A percentile compares a stretch with the other conserved stretches of the same genome.
Evolutionary conservation across 768 basidiomycete species (phyloP).

Genomic region (Pulveroboletus ravenelii): DNA sequence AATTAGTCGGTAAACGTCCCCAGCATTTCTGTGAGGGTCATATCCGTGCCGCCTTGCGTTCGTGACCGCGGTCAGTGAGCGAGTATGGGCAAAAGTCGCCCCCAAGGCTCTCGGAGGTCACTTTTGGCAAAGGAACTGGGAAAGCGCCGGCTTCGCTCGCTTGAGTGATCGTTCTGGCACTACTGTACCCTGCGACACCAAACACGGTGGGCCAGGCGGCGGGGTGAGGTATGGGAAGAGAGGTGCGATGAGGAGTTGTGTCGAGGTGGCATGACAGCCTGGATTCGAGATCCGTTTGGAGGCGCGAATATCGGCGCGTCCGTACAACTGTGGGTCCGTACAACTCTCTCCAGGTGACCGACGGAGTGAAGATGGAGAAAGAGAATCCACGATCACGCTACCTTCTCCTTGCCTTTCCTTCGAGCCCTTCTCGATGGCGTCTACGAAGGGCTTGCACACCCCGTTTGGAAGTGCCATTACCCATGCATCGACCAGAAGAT

Average conservation of each 20-base stretch:
- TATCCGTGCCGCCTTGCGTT: constrained; percentile 72
- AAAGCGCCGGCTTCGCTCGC: constrained; percentile 55
- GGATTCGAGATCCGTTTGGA: constrained; percentile 94
- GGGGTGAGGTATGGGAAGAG: constrained; percentile 65
- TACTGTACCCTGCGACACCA: constrained; percentile 91
- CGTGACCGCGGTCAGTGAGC: constrained; percentile 97
- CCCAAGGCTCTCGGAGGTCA: constrained; percentile 66
- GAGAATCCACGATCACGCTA: constrained; percentile 79
- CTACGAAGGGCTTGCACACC: constrained; percentile 92
- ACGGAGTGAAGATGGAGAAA: constrained; percentile 22
- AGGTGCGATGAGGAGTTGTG: constrained; percentile 89
- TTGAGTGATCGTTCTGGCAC: constrained; percentile 82
- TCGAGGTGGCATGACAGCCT: constrained; percentile 93
- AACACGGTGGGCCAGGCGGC: constrained; percentile 77
- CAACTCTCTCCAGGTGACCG: constrained; percentile 53
- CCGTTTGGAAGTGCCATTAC: constrained; percentile 99
- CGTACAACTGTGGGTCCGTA: too few relatives aligned
- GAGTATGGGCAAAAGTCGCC: constrained; percentile 82
- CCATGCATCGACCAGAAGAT: constrained; percentile 96
- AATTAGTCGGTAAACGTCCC: constrained; percentile 9
- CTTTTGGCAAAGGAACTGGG: constrained; percentile 76
- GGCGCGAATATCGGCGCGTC: constrained; percentile 57
- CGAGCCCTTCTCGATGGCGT: constrained; percentile 80
- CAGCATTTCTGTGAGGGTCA: constrained; percentile 22
- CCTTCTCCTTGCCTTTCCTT: constrained; percentile 40